These are phyloP conservation scores for Termitomyces sp. DNA, from an alignment of 768 basidiomycete genomes.

Conservation along the genomic window DNA sequence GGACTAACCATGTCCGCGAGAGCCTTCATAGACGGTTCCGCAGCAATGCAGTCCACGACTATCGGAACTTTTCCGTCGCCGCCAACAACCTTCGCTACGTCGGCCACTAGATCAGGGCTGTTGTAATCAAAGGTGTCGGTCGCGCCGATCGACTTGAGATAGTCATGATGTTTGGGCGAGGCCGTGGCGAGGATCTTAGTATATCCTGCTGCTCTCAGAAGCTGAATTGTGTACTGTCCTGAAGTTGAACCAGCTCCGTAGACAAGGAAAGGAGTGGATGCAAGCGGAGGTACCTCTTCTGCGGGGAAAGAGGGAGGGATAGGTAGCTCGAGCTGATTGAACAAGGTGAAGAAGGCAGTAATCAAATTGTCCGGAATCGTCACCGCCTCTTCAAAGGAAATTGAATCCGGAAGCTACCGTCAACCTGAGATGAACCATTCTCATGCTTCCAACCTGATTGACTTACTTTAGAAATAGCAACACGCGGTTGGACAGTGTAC, in stretches of 20 bases:
- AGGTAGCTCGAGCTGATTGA: slow-evolving; percentile 34
- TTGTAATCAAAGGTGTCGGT: slow-evolving; percentile 35
- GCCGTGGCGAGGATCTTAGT: slow-evolving; percentile 38
- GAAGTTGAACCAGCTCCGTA: slow-evolving; percentile 41
- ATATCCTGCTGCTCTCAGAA: slow-evolving; percentile 38
- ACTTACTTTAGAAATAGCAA: slow-evolving; percentile 33
- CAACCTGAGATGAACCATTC: not conserved
- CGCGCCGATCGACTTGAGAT: slow-evolving; percentile 32
- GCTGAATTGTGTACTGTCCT: slow-evolving; percentile 34
- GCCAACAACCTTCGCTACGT: slow-evolving; percentile 28
- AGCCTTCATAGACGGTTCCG: slow-evolving; percentile 32
- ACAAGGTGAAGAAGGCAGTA: slow-evolving; percentile 37
- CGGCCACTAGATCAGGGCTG: slow-evolving; percentile 25
- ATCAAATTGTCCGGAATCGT: slow-evolving; percentile 43
- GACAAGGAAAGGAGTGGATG: slow-evolving; percentile 34
- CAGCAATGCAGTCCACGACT: slow-evolving; percentile 33
- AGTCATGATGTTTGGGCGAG: slow-evolving; percentile 25
- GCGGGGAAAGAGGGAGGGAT: slow-evolving; percentile 26
- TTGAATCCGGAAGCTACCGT: slow-evolving; percentile 38
- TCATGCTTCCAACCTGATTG: not conserved
- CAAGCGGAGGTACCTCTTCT: slow-evolving; percentile 22
- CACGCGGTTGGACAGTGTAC: slow-evolving; percentile 19
- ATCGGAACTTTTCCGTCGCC: slow-evolving; percentile 26
- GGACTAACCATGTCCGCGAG: slow-evolving; percentile 38
- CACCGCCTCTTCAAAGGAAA: slow-evolving; percentile 36